phyloP scores from a whole-genome alignment of 495 filamentous ascomycete species.

The Hyphodiscus hymeniophilus region DNA sequence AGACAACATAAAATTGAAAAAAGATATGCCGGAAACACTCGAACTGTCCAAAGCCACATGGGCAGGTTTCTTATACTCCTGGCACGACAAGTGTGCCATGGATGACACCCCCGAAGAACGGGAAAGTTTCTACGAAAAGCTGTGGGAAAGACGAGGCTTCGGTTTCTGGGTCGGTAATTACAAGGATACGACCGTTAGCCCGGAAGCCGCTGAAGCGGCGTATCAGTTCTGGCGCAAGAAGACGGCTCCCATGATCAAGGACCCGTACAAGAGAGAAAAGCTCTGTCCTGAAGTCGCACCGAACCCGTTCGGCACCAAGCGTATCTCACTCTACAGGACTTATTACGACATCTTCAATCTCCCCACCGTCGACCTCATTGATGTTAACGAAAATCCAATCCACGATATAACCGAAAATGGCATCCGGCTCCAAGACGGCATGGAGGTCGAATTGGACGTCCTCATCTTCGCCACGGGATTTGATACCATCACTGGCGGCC shows the following conservation, averaged over 20 bases:
- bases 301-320: slow-evolving; percentile 42
- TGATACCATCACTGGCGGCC: slow-evolving; percentile 42
- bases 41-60: not conserved
- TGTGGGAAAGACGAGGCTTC: slow-evolving; percentile 44
- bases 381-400: slow-evolving; percentile 37
- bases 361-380: slow-evolving; percentile 39
- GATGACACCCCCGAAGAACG: slow-evolving; percentile 41
- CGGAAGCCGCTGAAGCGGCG: slow-evolving; percentile 36
- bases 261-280: slow-evolving; percentile 36
- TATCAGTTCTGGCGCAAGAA: slow-evolving; percentile 37
- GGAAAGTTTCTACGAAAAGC: slow-evolving; percentile 35
- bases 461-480: slow-evolving; percentile 50
- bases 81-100: slow-evolving; percentile 30
- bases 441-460: slow-evolving; percentile 39
- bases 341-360: slow-evolving; percentile 46
- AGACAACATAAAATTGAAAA: not conserved
- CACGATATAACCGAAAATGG: slow-evolving; percentile 31
- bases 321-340: slow-evolving; percentile 39
- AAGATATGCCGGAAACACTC: too few relatives aligned
- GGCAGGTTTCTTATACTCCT: slow-evolving; percentile 24
- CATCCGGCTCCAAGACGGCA: slow-evolving; percentile 33
- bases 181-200: slow-evolving; percentile 39
- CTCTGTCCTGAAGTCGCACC: slow-evolving; percentile 39
- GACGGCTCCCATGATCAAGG: slow-evolving; percentile 35
- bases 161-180: slow-evolving; percentile 42